Evolutionary conservation across 805 yeast genomes (phyloP), one percentile per base, ranked within the genome.

Genomic region (Yarrowia alimentaria): DNA sequence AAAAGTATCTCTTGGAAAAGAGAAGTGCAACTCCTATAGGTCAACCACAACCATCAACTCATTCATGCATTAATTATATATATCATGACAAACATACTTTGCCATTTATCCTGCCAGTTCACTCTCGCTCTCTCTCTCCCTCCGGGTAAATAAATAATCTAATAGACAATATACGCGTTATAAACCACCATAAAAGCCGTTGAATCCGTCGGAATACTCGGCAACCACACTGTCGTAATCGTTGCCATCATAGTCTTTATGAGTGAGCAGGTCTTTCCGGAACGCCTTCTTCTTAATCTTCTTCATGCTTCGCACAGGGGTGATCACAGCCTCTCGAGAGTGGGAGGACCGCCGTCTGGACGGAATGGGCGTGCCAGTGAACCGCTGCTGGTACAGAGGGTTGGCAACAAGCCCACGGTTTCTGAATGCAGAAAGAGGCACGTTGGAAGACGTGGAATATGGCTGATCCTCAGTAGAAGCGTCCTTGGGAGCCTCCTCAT

Each of bases 351-450:
- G 35, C 6, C 50, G 28, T 22, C 50, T 9, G 6, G 50, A 43
- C 5, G 50, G 50, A 17, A 43, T 31, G 16, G 50, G 50, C 1
- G 50, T 43, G 11, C 37, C 37, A 4, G 35, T 30, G n/a, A 30
- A 43, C 24, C 50, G 28, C 17, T 43, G 50, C 14, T 40, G 47
- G 26, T 40, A 40, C 3, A 30, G 22, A 4, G 50, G 50, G 50
- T 43, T 43, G 17, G 37, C n/a, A 21, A 31, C 14, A 17, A 78
- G 66, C 10, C 85, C 84, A 61, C 88, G 83, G 67, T 88, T 90
- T 61, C 98, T 73, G 65, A 91, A 91, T 1, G 97, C 97, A 2
- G 94, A 85, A 31, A 90, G 68, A 3, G 97, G 97, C 7, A 88
- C 81, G 63, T 47, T 66, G 49, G 63, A 55, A 34, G 63, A 57